Evolutionary conservation across 2,329 filamentous ascomycete genomes (phyloP).

Genomic region (Exophiala aquamarina): DNA sequence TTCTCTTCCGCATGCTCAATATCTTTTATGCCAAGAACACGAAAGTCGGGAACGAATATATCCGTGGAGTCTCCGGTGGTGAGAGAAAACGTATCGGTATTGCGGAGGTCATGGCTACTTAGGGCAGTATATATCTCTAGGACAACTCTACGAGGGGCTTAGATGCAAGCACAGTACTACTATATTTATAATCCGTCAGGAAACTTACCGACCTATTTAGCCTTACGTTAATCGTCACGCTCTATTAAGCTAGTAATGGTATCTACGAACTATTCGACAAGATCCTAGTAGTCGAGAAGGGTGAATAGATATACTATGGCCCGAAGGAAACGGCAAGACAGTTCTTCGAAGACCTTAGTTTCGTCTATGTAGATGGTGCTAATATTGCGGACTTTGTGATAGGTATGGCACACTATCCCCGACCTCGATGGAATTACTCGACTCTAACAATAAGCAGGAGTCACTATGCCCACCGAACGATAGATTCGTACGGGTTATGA

Average conservation of each 20-base stretch:
- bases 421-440: background rate
- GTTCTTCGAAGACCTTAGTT: constrained; percentile 70
- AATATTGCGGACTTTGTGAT: constrained; percentile 71
- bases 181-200: constrained; percentile 56
- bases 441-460: constrained; percentile 37
- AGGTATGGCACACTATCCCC: constrained; percentile 42
- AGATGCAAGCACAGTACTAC: constrained; percentile 57
- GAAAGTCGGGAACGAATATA: constrained; percentile 45
- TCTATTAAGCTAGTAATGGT: constrained; percentile 56
- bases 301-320: constrained; percentile 74
- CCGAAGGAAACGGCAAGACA: constrained; percentile 56
- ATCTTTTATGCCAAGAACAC: constrained; percentile 54
- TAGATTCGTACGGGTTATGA: constrained; percentile 59
- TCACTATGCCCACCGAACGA: constrained; percentile 61
- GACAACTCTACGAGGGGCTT: constrained; percentile 50
- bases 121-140: constrained; percentile 31
- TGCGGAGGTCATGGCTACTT: constrained; percentile 38
- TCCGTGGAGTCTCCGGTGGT: constrained; percentile 56
- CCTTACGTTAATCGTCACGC: constrained; percentile 53
- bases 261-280: constrained; percentile 69
- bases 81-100: constrained; percentile 56
- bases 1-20: constrained; percentile 50
- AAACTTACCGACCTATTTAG: constrained; percentile 49
- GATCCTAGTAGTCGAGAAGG: constrained; percentile 70
- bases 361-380: constrained; percentile 64